phyloP scores from a whole-genome alignment of 1,284 basidiomycete genomes.

The Heliocybe sulcata region DNA sequence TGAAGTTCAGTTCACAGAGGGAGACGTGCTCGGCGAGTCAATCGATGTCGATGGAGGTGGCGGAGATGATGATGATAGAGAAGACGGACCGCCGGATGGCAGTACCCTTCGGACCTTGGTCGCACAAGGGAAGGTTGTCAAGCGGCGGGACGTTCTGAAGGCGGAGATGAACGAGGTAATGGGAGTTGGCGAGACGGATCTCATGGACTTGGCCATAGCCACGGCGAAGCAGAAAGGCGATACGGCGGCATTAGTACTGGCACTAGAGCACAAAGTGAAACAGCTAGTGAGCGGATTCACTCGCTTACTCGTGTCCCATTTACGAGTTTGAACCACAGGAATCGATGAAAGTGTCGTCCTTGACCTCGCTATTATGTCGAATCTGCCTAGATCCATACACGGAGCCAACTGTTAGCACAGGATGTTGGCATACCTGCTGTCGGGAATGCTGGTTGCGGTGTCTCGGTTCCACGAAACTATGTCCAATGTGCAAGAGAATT shows the following conservation, averaged over 20 bases:
- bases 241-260: conserved; percentile 36
- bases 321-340: conserved; percentile 26
- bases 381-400: conserved; percentile 71
- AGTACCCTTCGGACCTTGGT: conserved; percentile 42
- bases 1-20: conserved; percentile 65
- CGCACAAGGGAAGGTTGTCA: conserved; percentile 38
- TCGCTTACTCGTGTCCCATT: conserved; percentile 3
- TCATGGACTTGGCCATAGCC: conserved; percentile 41
- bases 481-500: conserved; percentile 79
- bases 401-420: conserved; percentile 74
- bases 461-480: conserved; percentile 71
- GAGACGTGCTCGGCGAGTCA: conserved; percentile 51
- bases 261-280: conserved; percentile 55
- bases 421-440: conserved; percentile 82
- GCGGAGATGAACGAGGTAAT: conserved; percentile 35
- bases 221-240: conserved; percentile 42
- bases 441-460: conserved; percentile 74
- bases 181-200: conserved; percentile 35
- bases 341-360: conserved; percentile 34
- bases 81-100: conserved; percentile 3
- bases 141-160: conserved; percentile 26
- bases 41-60: conserved; percentile 27
- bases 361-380: conserved; percentile 51
- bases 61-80: conserved; percentile 17
- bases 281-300: conserved; percentile 37